Conservation (phyloP, 2,329 filamentous ascomycete species). For the Drechmeria coniospora region DNA sequence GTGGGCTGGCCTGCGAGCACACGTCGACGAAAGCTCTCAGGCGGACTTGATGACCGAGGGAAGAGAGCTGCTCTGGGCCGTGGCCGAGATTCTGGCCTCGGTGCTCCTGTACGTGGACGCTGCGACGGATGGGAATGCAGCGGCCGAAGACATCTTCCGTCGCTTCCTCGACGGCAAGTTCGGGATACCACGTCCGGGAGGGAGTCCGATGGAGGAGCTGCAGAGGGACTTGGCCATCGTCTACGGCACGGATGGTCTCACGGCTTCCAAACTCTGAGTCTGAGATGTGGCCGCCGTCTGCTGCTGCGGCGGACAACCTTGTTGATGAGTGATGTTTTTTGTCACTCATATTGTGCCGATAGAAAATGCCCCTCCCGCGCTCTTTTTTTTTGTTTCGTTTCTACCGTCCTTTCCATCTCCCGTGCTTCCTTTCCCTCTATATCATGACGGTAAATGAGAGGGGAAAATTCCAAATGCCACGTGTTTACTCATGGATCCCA, state of each 20-base stretch:
- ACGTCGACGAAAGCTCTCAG: constrained; percentile 18
- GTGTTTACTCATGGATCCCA: background rate
- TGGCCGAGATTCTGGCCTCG: constrained; percentile 28
- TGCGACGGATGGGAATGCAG: constrained; percentile 17
- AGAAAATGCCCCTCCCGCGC: too few species aligned
- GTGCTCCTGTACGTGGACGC: constrained; percentile 27
- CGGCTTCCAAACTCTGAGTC: constrained; percentile 11
- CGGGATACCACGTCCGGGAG: constrained; percentile 6
- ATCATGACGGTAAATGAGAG: too few species aligned
- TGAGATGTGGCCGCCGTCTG: too few species aligned
- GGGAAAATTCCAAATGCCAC: too few species aligned
- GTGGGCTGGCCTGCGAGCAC: constrained; percentile 25
- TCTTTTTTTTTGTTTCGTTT: too few species aligned
- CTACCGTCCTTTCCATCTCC: too few species aligned
- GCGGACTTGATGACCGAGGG: constrained; percentile 29
- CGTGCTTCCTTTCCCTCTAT: too few species aligned
- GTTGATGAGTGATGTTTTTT: too few species aligned
- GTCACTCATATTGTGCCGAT: too few species aligned
- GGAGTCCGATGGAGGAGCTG: constrained; percentile 12
- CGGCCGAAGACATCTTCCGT: constrained; percentile 22
- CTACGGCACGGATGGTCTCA: constrained; percentile 13
- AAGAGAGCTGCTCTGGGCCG: constrained; percentile 25
- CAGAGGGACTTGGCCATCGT: constrained; percentile 18
- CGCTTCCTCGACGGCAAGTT: constrained; percentile 21
- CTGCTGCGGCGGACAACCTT: too few species aligned